Percentiles rank a stretch among this genome's conserved stretches.
These are phyloP conservation scores for Paxillus ammoniavirescens DNA, from an alignment of 768 basidiomycete species.

Conservation along the genomic window DNA sequence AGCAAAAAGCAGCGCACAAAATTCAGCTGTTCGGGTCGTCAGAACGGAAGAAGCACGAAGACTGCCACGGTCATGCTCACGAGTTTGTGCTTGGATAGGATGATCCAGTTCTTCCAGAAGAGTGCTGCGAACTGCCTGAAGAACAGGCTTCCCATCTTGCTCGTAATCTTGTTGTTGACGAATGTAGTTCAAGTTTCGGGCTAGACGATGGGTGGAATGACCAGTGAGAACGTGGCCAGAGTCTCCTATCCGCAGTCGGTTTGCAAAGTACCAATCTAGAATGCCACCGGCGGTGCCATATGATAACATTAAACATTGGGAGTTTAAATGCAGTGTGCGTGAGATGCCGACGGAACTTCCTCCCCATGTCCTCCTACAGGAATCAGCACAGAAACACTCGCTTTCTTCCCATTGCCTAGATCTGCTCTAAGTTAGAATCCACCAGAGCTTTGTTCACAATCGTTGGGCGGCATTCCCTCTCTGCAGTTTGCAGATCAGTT, in stretches of 20 bases:
- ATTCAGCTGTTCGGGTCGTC: constrained; percentile 44
- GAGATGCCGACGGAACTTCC: neutral
- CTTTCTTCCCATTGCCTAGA: too few species aligned
- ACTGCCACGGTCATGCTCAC: constrained; percentile 36
- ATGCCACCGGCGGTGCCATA: neutral
- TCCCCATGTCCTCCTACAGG: too few species aligned
- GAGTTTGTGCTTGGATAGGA: constrained; percentile 62
- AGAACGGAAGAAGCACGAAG: neutral
- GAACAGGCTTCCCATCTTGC: constrained; percentile 39
- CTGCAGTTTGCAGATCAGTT: too few species aligned
- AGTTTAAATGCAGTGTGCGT: neutral
- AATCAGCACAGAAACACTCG: too few species aligned
- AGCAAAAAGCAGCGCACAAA: constrained; percentile 59
- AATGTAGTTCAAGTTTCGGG: neutral
- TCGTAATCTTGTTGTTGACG: neutral
- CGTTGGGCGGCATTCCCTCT: too few species aligned
- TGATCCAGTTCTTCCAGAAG: constrained; percentile 74
- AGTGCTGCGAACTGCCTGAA: constrained; percentile 61
- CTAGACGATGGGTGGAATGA: neutral
- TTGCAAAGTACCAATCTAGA: neutral
- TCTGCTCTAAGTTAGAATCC: too few species aligned
- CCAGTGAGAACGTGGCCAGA: neutral
- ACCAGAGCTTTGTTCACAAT: too few species aligned
- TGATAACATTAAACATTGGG: neutral
- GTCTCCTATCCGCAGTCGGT: neutral